Evolutionary conservation across 1,284 basidiomycete species (phyloP).

Genomic region (Mycena citricolor): DNA sequence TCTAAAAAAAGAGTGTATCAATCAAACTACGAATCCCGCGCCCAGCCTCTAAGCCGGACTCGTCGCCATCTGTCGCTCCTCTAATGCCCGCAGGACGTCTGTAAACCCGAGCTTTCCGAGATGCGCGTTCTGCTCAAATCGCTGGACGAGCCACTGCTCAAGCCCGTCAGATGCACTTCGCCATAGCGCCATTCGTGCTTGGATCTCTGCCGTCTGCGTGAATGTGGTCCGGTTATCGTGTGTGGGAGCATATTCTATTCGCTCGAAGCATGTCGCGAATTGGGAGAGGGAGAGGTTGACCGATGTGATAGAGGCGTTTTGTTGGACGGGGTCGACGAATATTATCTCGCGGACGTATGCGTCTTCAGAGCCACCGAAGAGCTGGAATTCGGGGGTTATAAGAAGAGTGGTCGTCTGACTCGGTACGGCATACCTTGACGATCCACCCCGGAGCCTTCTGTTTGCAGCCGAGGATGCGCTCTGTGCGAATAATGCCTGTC

Average conservation of each 20-base stretch:
- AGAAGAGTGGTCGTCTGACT: constrained; percentile 15
- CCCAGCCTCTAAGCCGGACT: too few relatives aligned
- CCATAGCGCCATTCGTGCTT: constrained; percentile 77
- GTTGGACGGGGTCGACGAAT: constrained; percentile 81
- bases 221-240: constrained; percentile 63
- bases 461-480: constrained; percentile 82
- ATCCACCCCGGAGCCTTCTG: constrained; percentile 85
- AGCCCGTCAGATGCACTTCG: constrained; percentile 75
- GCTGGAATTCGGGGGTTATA: constrained; percentile 40
- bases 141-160: constrained; percentile 80
- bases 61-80: constrained; percentile 43
- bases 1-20: too few relatives aligned
- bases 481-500: constrained; percentile 87
- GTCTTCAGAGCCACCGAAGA: constrained; percentile 88
- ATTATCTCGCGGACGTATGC: constrained; percentile 94
- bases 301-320: constrained; percentile 80
- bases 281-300: constrained; percentile 90
- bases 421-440: constrained; percentile 60
- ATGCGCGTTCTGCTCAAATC: constrained; percentile 87
- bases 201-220: constrained; percentile 81
- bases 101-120: constrained; percentile 85
- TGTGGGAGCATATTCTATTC: constrained; percentile 82
- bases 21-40: too few relatives aligned
- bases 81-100: constrained; percentile 75
- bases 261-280: constrained; percentile 87